phyloP scores from a whole-genome alignment of 2,329 filamentous ascomycete species.

The Colletotrichum trifolii region DNA sequence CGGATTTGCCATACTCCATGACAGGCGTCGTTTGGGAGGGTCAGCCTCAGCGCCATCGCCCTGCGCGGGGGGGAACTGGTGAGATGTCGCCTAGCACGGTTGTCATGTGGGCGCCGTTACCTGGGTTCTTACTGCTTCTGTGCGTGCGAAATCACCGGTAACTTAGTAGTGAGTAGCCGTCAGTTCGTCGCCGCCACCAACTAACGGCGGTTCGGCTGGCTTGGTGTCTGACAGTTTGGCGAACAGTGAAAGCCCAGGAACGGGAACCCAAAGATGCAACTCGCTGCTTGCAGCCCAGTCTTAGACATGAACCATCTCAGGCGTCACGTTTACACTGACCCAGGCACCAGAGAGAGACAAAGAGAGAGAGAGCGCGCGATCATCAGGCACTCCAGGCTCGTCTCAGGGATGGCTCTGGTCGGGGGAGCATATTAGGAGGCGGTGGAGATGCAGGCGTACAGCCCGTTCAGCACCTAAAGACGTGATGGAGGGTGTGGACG shows the following conservation, averaged over 20 bases:
- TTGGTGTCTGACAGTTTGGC: slow-evolving; percentile 2
- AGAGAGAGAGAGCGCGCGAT: slow-evolving; percentile 3
- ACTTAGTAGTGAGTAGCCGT: not conserved
- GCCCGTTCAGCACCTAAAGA: slow-evolving; percentile 24
- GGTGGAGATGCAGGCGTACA: slow-evolving; percentile 35
- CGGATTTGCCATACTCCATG: slow-evolving; percentile 3
- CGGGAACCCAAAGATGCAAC: slow-evolving; percentile 23
- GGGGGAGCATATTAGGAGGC: slow-evolving; percentile 18
- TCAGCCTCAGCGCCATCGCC: slow-evolving; percentile 32
- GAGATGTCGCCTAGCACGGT: slow-evolving; percentile 6
- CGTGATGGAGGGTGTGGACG: slow-evolving; percentile 28
- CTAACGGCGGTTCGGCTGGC: slow-evolving; percentile 22
- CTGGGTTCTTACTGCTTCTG: not conserved
- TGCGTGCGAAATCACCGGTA: slow-evolving; percentile 10
- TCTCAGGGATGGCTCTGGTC: slow-evolving; percentile 30
- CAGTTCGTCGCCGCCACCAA: slow-evolving; percentile 19
- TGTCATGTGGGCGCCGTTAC: slow-evolving; percentile 23
- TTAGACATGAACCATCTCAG: slow-evolving; percentile 1
- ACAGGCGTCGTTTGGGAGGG: slow-evolving; percentile 18
- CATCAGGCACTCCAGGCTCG: slow-evolving; percentile 36
- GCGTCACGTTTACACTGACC: slow-evolving; percentile 29
- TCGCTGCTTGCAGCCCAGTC: slow-evolving; percentile 26
- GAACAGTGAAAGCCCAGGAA: not conserved
- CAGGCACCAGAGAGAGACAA: slow-evolving; percentile 24
- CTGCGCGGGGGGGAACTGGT: slow-evolving; percentile 20